Evolutionary conservation across 768 basidiomycete genomes (phyloP), one percentile per base, ranked within the genome.

Genomic region (Hysterangium stoloniferum): DNA sequence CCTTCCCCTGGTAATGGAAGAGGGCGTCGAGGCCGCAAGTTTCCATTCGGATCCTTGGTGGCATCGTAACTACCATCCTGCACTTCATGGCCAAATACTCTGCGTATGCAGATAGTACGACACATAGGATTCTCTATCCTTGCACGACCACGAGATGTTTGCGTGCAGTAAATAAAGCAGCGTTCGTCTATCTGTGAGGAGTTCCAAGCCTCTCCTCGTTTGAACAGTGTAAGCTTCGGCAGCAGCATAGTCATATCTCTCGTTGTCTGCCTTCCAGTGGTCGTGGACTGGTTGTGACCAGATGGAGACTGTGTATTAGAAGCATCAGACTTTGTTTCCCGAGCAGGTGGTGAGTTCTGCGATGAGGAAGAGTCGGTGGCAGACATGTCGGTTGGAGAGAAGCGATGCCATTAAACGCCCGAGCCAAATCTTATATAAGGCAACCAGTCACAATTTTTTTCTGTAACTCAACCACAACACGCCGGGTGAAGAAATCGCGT

Each of bases 51-150:
- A 42, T 51, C 49, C 6, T 42, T 28, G 27, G 38, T 24, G 38
- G 49, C 29, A 43, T 51, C 49, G 13, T 51, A 51, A 34, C 38
- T 51, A 29, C 49, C 49, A 17, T 51, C 49, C 68, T 72, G 55
- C 34, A 84, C 73, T 67, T 84, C 82, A 60, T 82, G 80, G 1
- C 79, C 73, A 58, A 80, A 79, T 57, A 84, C 76, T 57, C 75
- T 78, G 50, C 82, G 80, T 45, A 84, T 66, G 59, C 81, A 83
- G 19, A 83, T 62, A 36, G 80, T 74, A 41, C 75, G 71, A 57
- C 80, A 82, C 48, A 66, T 67, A 3, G 82, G 80, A 40, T 75
- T 70, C 33, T 73, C 69, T 41, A 63, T 62, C 52, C 77, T 66
- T 6, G 73, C 65, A 33, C 82, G 73, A 36, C 79, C 78, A 17